phyloP scores from a whole-genome alignment of 2,329 filamentous ascomycete genomes.

The Ceratocystis cacaofunesta region DNA sequence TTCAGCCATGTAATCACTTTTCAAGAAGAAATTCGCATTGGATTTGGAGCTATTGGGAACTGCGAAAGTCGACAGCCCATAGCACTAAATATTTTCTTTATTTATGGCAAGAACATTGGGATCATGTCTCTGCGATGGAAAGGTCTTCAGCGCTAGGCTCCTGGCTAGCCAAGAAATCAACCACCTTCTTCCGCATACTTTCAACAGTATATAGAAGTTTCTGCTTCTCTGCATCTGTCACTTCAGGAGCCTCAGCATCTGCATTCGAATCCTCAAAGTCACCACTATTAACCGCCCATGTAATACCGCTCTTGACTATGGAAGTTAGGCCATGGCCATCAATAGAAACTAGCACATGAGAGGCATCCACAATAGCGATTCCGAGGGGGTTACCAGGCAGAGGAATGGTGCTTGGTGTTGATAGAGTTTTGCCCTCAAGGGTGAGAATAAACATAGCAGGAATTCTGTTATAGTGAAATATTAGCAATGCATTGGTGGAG shows the following conservation, averaged over 20 bases:
- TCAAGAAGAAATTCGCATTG: too few species aligned
- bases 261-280: conserved; percentile 20
- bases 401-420: conserved; percentile 26
- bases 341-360: conserved; percentile 26
- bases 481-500: neutral
- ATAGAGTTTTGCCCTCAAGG: conserved; percentile 41
- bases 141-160: conserved; percentile 16
- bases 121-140: neutral
- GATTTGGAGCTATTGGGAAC: too few species aligned
- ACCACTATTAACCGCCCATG: neutral
- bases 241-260: conserved; percentile 22
- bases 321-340: conserved; percentile 18
- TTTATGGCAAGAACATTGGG: neutral
- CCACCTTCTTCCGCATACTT: conserved; percentile 32
- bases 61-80: too few species aligned
- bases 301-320: conserved; percentile 5
- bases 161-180: conserved; percentile 18
- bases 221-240: conserved; percentile 27
- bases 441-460: conserved; percentile 52
- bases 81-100: too few species aligned
- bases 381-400: conserved; percentile 18
- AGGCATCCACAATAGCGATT: conserved; percentile 26
- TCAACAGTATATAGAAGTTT: conserved; percentile 33
- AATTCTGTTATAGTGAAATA: conserved; percentile 27
- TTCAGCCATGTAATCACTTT: too few species aligned